Evolutionary conservation across 1,284 basidiomycete genomes (phyloP), one percentile per base, ranked within the genome.

Genomic region (Trichosporon sp.): DNA sequence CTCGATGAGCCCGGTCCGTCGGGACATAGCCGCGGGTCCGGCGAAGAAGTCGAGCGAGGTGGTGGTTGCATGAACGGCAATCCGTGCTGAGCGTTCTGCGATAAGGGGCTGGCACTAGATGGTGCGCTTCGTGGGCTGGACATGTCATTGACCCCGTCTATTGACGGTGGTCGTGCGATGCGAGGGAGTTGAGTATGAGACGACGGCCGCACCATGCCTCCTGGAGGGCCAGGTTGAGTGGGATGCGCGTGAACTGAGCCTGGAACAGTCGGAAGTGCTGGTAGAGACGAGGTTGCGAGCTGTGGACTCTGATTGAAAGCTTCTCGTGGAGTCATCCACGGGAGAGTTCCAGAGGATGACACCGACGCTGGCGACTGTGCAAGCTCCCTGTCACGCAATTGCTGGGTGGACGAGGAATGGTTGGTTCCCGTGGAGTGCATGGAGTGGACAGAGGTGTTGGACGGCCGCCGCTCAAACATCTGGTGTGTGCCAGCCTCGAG

Each of bases 11-110:
- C 66, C 2, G 43, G 66, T 26, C 46, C 65, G 68, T 72, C 65
- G 16, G 72, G 68, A 16, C 65, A 59, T 4, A 70, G 69, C 69
- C 76, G 74, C 16, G 80, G 79, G 32, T 81, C 79, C 3, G 80
- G 80, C 1, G 78, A 77, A 1, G 81, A 81, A 4, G 77, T 76
- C 2, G 80, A 81, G 37, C 81, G 76, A 2, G 78, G 46, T 0
- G 81, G 81, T 5, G 61, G 70, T 10, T 72, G 70, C 16, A 31
- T 67, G n/a, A 67, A 67, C n/a, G 68, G 43, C 4, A 66, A 56
- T 8, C 10, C 59, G 32, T n/a, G 31, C 5, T 32, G 16, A 4
- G 59, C 31, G 16, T 35, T 35, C 32, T 63, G 59, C 5, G 59
- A 37, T 31, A 63, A 35, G 7, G 59, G 59, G 59, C 59, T 63